Evolutionary conservation across 345 rosid species (phyloP).

Genomic region (Sonneratia caseolaris): DNA sequence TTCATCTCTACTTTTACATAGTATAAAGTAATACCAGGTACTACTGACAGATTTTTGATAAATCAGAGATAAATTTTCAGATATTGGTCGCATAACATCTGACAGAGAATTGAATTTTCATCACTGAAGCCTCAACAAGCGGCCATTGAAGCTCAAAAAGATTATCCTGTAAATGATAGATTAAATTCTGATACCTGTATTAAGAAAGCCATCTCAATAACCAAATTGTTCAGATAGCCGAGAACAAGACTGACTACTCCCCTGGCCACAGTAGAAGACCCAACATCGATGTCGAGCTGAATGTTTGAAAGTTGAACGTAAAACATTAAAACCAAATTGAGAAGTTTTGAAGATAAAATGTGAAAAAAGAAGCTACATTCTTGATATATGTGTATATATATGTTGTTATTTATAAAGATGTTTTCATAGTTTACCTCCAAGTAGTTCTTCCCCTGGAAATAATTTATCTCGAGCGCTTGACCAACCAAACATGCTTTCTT

Average conservation of each 20-base stretch:
- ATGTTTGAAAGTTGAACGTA: neutral
- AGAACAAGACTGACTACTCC: slow-evolving; percentile 74
- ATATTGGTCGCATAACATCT: neutral
- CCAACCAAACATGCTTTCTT: slow-evolving; percentile 81
- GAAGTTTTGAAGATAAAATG: neutral
- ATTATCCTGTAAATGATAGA: neutral
- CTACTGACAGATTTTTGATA: too few species aligned
- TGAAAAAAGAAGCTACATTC: neutral
- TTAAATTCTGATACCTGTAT: slow-evolving; percentile 43
- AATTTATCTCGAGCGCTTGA: slow-evolving; percentile 58
- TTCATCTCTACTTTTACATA: neutral
- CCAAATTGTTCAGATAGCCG: slow-evolving; percentile 75
- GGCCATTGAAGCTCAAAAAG: neutral
- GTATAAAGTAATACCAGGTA: too few species aligned
- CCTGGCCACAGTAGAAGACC: slow-evolving; percentile 87
- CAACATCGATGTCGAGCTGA: slow-evolving; percentile 74
- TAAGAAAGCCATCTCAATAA: slow-evolving; percentile 87
- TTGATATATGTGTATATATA: neutral
- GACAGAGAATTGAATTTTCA: neutral
- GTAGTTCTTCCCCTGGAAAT: slow-evolving; percentile 66
- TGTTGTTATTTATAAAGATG: neutral
- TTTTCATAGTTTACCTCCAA: slow-evolving; percentile 46
- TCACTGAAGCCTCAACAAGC: neutral
- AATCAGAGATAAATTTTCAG: too few species aligned
- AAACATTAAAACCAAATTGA: neutral